Evolutionary conservation across 371 early-diverging fungal genomes (phyloP), one percentile per base, ranked within the genome.

Genomic region (Mortierella sp.): DNA sequence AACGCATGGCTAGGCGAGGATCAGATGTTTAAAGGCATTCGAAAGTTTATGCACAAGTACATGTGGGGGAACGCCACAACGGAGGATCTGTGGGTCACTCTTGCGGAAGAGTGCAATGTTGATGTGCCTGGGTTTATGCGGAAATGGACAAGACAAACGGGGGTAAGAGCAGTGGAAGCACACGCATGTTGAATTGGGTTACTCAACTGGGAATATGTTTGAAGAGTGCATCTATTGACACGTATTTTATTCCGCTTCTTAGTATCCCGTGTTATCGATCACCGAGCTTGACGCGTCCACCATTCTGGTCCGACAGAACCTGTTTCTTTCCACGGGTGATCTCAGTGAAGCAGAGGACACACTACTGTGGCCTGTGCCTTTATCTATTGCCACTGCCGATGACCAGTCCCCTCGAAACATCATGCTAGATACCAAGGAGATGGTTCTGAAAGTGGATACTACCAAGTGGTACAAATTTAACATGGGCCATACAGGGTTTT

Each of bases 131-230:
- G 86, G 53, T 87, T 97, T 61, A 95, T 97, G 95, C 80, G 85
- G 43, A 61, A 85, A 34, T 98, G 99, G 99, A 96, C 96, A 7
- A 82, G 85, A n/a, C 82, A 90, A 60, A 84, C 89, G 31, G 99
- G 98, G 16, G 71, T 72, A 59, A 52, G 64, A 7, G 14, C 6
- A 31, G n/a, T 27, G 10, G 23, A 8, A 16, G 16, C 16, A 3
- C 42, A 42, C 42, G 5, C 38, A 38, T 38, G 8, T 38, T 12
- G n/a, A n/a, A 8, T 38, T 38, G 5, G 38, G 38, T 16, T 16
- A 42, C 18, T 42, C 6, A 42, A 16, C 10, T 16, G 18, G 12
- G 42, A 6, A 12, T 16, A 16, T 42, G 6, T 42, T 16, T 34
- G 7, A 34, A 34, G 42, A 16, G 16, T 16, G 16, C 16, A 16